Percentiles rank a stretch among this genome's conserved stretches.
Conservation (phyloP, 225 moss, liverwort and hornwort genomes). For the Lunularia cruciata region DNA sequence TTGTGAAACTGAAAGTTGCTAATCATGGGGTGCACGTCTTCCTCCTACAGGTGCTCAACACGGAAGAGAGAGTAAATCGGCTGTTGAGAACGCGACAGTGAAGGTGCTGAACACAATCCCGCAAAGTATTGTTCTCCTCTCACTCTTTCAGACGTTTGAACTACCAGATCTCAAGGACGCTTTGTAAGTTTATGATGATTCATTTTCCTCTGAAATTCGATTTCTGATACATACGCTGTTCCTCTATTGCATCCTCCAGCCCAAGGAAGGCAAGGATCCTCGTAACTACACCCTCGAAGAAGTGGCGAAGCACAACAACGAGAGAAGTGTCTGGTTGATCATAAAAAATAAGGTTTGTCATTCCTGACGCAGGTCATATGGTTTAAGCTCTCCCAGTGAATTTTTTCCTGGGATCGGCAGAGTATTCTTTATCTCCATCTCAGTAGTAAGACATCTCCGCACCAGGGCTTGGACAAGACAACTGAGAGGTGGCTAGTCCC, state of each 20-base stretch:
- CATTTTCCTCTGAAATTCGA: not conserved
- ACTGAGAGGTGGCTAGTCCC: no score
- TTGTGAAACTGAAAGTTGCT: not conserved
- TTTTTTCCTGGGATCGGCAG: no score
- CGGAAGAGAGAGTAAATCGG: constrained; percentile 3
- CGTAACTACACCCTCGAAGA: constrained; percentile 34
- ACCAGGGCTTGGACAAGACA: no score
- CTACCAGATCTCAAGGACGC: not conserved
- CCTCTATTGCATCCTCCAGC: not conserved
- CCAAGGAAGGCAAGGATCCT: not conserved
- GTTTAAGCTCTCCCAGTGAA: not conserved
- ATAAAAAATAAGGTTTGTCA: constrained; percentile 43
- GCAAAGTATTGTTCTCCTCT: constrained; percentile 7
- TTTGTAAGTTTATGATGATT: not conserved
- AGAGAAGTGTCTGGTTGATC: constrained; percentile 42
- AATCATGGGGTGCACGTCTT: no score
- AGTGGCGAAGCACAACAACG: constrained; percentile 37
- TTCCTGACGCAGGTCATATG: not conserved
- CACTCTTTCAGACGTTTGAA: not conserved
- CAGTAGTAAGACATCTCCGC: no score
- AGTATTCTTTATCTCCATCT: no score
- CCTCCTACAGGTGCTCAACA: constrained; percentile 31
- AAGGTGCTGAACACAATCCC: constrained; percentile 40
- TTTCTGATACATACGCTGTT: not conserved
- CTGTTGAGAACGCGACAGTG: constrained; percentile 8